A percentile compares a stretch with the other conserved stretches of the same genome.
Evolutionary conservation across 2,329 filamentous ascomycete genomes (phyloP).

Genomic region (Aspergillus hortae): DNA sequence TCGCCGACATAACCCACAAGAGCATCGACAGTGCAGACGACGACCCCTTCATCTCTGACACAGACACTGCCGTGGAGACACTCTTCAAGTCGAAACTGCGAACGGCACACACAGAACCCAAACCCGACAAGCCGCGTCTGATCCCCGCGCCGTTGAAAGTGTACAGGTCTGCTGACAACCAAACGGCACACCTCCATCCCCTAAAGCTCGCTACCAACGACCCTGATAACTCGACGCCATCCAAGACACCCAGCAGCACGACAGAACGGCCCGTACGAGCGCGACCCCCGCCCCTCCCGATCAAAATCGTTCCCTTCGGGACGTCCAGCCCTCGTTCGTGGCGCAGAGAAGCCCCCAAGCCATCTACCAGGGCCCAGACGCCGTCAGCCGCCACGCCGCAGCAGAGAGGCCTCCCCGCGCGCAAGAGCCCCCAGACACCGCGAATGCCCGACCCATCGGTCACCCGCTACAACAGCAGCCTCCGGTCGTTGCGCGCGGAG

Average conservation of each 20-base stretch:
- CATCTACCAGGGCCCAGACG: background rate
- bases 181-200: background rate
- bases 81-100: background rate
- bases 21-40: constrained; percentile 14
- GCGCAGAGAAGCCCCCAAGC: background rate
- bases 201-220: background rate
- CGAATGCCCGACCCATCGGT: constrained; percentile 8
- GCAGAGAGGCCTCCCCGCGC: background rate
- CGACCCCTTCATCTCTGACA: constrained; percentile 26
- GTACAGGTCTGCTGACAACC: constrained; percentile 15
- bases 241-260: background rate
- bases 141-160: constrained; percentile 27
- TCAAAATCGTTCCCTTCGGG: constrained; percentile 18
- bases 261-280: background rate
- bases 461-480: constrained; percentile 20
- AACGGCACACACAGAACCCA: background rate
- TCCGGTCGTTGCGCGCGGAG: constrained; percentile 24
- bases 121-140: constrained; percentile 6
- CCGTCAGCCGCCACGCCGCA: background rate
- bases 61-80: constrained; percentile 2
- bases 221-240: background rate
- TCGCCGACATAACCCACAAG: constrained; percentile 27
- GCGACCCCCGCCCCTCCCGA: constrained; percentile 18
- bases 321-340: background rate
- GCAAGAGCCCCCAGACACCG: background rate